Percentiles rank a stretch among this genome's conserved stretches.
Evolutionary conservation across 2,329 filamentous ascomycete species (phyloP).

Genomic region (Westerdykella ornata): DNA sequence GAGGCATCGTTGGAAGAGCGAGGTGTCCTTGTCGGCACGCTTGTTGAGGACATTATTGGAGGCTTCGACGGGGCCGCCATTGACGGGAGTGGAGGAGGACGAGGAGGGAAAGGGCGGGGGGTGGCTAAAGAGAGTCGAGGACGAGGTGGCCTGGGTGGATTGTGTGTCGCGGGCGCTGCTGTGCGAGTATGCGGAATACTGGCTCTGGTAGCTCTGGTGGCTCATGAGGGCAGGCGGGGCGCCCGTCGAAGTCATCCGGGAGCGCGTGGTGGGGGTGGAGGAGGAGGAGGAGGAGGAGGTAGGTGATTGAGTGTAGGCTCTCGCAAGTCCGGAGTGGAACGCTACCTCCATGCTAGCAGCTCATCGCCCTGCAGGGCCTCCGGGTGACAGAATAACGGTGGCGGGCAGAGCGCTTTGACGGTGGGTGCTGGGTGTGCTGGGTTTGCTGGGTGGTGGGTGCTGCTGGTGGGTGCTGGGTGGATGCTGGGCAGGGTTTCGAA

Average conservation of each 20-base stretch:
- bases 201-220: slow-evolving; percentile 43
- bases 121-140: slow-evolving; percentile 41
- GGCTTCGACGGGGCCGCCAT: slow-evolving; percentile 61
- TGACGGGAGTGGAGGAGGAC: slow-evolving; percentile 34
- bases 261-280: slow-evolving; percentile 19
- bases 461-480: slow-evolving; percentile 1
- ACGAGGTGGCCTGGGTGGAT: slow-evolving; percentile 42
- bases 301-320: slow-evolving; percentile 21
- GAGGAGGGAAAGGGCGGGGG: slow-evolving; percentile 26
- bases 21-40: slow-evolving; percentile 82
- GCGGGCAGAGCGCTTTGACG: slow-evolving; percentile 16
- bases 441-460: slow-evolving; percentile 1
- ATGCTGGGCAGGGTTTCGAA: slow-evolving; percentile 5
- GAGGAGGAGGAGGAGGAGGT: slow-evolving; percentile 12
- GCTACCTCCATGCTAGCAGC: slow-evolving; percentile 32
- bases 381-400: slow-evolving; percentile 9
- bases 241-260: slow-evolving; percentile 31
- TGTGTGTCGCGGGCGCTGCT: slow-evolving; percentile 43
- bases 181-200: slow-evolving; percentile 42
- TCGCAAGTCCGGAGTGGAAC: slow-evolving; percentile 22
- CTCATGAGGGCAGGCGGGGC: slow-evolving; percentile 37
- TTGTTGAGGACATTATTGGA: slow-evolving; percentile 96
- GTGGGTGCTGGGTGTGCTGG: neutral
- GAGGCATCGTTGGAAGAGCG: slow-evolving; percentile 92
- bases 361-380: slow-evolving; percentile 21